Base-by-base conservation (phyloP, 2,329 filamentous ascomycete genomes). In the Botrytis byssoidea region DNA sequence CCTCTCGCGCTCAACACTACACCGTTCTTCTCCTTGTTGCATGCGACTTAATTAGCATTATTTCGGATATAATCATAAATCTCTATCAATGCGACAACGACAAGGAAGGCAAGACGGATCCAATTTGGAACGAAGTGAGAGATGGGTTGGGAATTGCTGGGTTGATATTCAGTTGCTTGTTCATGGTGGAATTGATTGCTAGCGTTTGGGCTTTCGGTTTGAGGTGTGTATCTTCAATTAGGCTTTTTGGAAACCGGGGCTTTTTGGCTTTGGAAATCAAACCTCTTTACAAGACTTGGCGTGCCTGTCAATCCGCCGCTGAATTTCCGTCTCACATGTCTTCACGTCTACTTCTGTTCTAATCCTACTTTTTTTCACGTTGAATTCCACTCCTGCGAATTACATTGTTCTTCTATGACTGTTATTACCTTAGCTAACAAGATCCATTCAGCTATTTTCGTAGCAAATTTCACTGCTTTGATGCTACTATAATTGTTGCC, bases 151-250 rank as follows among this genome's bases (percentile, higher is more conserved):
- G 85, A 20, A 82, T 85, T 4, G 81, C 87, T 48, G 87, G 88
- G 9, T 81, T 92, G 63, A 83, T 88, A 3, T 89, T 92, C 79
- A 91, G 88, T 72, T 88, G 85, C 76, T 78, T 92, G 42, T 93
- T 93, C 79, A 85, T 93, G 83, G 77, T 86, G 0, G 91, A 93
- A 81, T 81, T 93, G 80, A 72, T 86, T 16, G 82, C 87, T 4
- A 87, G 85, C 44, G 81, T 92, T 3, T 88, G 89, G 83, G 88
- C 88, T 4, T 92, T 90, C 83, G 90, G 90, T 2, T 81, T 84
- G 46, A 77, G 82, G 89, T 92, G 48, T 61, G 69, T 75, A 57
- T 57, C 22, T n/a, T 68, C 25, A 16, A 42, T 16, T 29, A 4
- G 51, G 14, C 14, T 16, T 29, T 16, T 8, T 18, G 7, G 51